Evolutionary conservation across 2,329 filamentous ascomycete species (phyloP).

Genomic region (Dichotomopilus funicola): DNA sequence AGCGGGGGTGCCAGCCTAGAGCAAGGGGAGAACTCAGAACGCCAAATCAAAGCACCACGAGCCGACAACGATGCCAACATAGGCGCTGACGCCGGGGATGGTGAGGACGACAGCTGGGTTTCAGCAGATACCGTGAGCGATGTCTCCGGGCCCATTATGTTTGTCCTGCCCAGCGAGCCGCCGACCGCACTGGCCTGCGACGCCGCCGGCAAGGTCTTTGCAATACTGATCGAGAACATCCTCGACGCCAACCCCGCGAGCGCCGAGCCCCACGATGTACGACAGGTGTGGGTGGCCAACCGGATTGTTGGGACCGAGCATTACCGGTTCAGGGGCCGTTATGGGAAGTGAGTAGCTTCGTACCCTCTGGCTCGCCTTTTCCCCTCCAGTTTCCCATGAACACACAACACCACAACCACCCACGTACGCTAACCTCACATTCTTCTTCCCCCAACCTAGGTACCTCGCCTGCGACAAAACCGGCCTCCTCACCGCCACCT

Average conservation of each 20-base stretch:
- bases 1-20: constrained; percentile 44
- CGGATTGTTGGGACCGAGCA: constrained; percentile 73
- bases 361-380: background rate
- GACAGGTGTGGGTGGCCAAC: constrained; percentile 92
- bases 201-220: constrained; percentile 78
- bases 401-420: background rate
- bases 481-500: constrained; percentile 67
- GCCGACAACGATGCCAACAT: constrained; percentile 23
- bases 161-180: constrained; percentile 71
- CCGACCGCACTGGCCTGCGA: constrained; percentile 78
- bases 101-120: constrained; percentile 84
- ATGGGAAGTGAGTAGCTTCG: constrained; percentile 62
- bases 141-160: constrained; percentile 72
- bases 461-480: constrained; percentile 83
- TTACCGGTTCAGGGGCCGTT: constrained; percentile 82
- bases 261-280: constrained; percentile 90
- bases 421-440: background rate
- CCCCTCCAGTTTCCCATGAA: background rate
- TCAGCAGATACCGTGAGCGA: constrained; percentile 69
- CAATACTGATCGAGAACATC: constrained; percentile 76
- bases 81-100: constrained; percentile 34
- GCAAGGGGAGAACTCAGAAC: constrained; percentile 29
- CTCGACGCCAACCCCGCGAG: constrained; percentile 75
- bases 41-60: constrained; percentile 31
- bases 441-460: constrained; percentile 36